Evolutionary conservation across 306 rosid genomes (phyloP), one percentile per base, ranked within the genome.

Genomic region (Fragaria ananassa): DNA sequence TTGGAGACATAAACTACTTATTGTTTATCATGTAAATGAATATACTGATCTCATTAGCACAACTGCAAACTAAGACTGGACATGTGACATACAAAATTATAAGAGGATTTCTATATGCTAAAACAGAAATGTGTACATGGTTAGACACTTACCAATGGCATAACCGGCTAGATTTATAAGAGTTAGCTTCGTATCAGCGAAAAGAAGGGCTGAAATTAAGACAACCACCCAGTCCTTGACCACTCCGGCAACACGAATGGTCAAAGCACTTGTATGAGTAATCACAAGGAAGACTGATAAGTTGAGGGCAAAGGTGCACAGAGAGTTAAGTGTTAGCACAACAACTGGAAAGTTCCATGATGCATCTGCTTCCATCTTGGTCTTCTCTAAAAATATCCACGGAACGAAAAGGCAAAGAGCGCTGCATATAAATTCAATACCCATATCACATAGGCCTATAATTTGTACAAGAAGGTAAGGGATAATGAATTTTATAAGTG

Each of bases 191-290:
- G 96, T 93, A 82, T 95, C 99, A 49, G 99, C 98, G 80, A 95
- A 95, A 74, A 95, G 80, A 84, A 85, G 82, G 78, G 99, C 99
- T 18, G 99, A 95, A 72, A 95, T 51, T 74, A 95, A 83, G 82
- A 95, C 99, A 81, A 95, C 99, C 75, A 95, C 89, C 99, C 99
- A 95, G 81, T 95, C 99, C 86, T 95, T 95, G 85, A 95, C 96
- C 77, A 95, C 99, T 78, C 99, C 99, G 47, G 98, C 98, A 69
- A 95, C 99, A 70, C 99, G 97, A 85, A 95, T 92, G 68, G 99
- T 95, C 89, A 95, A 86, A 72, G 99, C 99, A 83, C 98, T 95
- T 73, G 99, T 95, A 82, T 95, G 98, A 23, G 97, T 87, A 77
- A 95, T 95, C 72, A 95, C 99, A 44, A 95, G 97, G 88, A 92